Conservation (phyloP, 129 eudicot species). For the Artemisia annua region DNA sequence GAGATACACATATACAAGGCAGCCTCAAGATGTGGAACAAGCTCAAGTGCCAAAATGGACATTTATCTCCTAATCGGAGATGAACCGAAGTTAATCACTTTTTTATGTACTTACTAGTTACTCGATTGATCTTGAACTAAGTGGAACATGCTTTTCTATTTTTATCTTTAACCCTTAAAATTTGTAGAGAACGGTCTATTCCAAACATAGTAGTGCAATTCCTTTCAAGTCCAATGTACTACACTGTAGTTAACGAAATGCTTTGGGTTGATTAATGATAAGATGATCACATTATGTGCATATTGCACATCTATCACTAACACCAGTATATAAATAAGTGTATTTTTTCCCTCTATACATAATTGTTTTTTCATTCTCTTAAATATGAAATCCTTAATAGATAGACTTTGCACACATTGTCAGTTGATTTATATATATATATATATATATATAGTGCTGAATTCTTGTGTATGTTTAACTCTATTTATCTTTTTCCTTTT, state of each 20-base stretch:
- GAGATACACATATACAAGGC: constrained; percentile 21
- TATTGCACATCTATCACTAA: constrained; percentile 16
- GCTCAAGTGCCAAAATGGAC: constrained; percentile 33
- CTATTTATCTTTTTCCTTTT: background rate
- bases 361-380: too few species aligned
- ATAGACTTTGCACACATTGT: too few species aligned
- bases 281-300: constrained; percentile 13
- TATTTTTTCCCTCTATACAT: too few species aligned
- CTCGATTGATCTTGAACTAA: constrained; percentile 17
- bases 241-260: background rate
- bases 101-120: constrained; percentile 11
- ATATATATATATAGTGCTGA: too few species aligned
- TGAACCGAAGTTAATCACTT: constrained; percentile 3
- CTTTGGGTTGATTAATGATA: constrained; percentile 23
- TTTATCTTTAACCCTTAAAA: constrained; percentile 1
- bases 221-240: constrained; percentile 15
- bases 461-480: background rate
- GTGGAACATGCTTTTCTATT: constrained; percentile 24
- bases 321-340: background rate
- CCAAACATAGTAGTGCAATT: constrained; percentile 19
- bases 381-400: too few species aligned
- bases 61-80: constrained; percentile 23
- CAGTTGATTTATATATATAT: too few species aligned
- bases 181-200: constrained; percentile 21
- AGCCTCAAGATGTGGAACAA: constrained; percentile 20